Base-by-base conservation (phyloP, 1,284 basidiomycete genomes). In the Laetiporus sulphureus region DNA sequence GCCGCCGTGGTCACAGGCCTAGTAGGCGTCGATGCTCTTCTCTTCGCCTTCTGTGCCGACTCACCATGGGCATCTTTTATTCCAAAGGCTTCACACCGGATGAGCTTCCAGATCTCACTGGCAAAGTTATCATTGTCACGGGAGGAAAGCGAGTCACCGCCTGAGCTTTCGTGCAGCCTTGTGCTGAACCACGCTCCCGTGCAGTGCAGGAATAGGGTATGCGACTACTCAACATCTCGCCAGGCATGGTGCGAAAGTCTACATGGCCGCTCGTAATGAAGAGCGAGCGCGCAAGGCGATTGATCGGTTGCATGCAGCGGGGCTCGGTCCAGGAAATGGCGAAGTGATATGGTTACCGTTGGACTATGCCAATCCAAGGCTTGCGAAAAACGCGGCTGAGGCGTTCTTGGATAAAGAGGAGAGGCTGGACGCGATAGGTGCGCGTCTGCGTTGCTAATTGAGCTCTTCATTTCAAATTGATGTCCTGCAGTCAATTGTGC, bases 401-500 rank as follows among this genome's bases (percentile, higher is more conserved):
- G 63, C 60, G 15, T 73, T 79, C 44, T 46, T 73, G 56, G 47
- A 46, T 29, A 62, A 57, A 31, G 77, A 80, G 50, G 54, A 56
- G 18, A 61, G 72, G 31, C 54, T 79, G 27, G 76, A 80, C 46
- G 57, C 76, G 15, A 54, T 79, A 11, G 53, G 77, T 77, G 44
- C 22, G 35, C 34, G 4, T 20, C 27, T 20, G 21, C n/a, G 4
- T 6, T 4, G 20, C 20, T 3, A 10, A 13, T n/a, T n/a, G 16
- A 2, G n/a, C n/a, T n/a, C 7, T 5, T 34, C 11, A 3, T 16
- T 5, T 12, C 19, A 19, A 32, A 18, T 8, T 12, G 7, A 11
- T 18, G 2, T 10, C 32, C n/a, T n/a, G n/a, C n/a, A 76, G 73
- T 78, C 23, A 72, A 77, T 48, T 76, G 78, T 45, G 75, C 74